These are phyloP conservation scores for Cercospora citrullina DNA, from an alignment of 2,329 filamentous ascomycete genomes.

Conservation along the genomic window DNA sequence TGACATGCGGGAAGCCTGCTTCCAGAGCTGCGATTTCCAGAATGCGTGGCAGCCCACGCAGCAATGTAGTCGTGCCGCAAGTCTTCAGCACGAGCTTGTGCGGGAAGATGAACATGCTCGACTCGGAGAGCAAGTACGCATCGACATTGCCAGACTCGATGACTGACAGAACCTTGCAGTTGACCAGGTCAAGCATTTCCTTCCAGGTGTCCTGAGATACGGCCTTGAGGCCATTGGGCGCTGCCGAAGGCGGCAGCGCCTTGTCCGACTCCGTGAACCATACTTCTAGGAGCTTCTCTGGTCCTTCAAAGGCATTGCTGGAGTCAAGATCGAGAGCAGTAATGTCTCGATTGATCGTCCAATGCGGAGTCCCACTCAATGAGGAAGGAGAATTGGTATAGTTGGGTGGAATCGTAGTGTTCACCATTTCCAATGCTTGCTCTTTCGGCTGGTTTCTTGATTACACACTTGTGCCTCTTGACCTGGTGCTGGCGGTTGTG, in stretches of 20 bases:
- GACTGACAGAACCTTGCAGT: constrained; percentile 96
- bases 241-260: constrained; percentile 68
- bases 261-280: constrained; percentile 87
- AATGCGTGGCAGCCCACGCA: constrained; percentile 85
- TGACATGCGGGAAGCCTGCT: constrained; percentile 84
- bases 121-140: constrained; percentile 95
- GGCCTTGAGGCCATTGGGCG: constrained; percentile 78
- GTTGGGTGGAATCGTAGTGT: constrained; percentile 74
- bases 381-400: constrained; percentile 76
- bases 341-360: constrained; percentile 96
- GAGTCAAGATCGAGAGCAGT: constrained; percentile 84
- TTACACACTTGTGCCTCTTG: not conserved
- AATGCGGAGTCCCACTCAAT: constrained; percentile 74
- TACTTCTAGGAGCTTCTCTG: constrained; percentile 96
- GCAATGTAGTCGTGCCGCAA: constrained; percentile 91
- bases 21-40: constrained; percentile 85
- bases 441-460: not conserved
- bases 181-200: constrained; percentile 94
- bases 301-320: constrained; percentile 94
- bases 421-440: constrained; percentile 70
- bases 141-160: constrained; percentile 92
- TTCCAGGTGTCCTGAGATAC: constrained; percentile 87
- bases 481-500: not conserved
- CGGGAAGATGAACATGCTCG: constrained; percentile 99
- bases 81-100: constrained; percentile 99